phyloP scores from a whole-genome alignment of 164 flowering plant species.

The Stephania yunnanensis region DNA sequence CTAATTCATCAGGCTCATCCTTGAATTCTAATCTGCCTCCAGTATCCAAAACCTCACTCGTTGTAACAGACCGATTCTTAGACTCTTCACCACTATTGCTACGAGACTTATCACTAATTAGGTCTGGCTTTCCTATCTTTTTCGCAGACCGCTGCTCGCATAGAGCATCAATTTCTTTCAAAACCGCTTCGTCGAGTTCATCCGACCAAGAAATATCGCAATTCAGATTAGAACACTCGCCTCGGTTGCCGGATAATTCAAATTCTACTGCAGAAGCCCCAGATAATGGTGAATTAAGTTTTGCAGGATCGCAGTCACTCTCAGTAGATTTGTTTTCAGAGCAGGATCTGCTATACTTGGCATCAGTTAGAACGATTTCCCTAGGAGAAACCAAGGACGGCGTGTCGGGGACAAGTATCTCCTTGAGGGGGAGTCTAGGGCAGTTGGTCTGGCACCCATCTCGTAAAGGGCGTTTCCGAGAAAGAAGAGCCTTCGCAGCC shows the following conservation, averaged over 20 bases:
- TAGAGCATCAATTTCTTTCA: constrained; percentile 70
- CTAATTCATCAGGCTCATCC: constrained; percentile 8
- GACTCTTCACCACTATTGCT: constrained; percentile 1
- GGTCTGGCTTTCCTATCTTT: constrained; percentile 18
- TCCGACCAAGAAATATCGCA: constrained; percentile 15
- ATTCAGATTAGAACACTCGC: constrained; percentile 13
- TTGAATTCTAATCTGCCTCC: constrained; percentile 5
- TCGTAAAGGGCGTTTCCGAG: constrained; percentile 51
- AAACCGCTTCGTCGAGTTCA: constrained; percentile 49
- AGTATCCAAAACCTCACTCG: constrained; percentile 7
- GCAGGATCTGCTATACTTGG: constrained; percentile 13
- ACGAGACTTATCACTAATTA: not conserved
- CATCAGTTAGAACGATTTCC: constrained; percentile 4
- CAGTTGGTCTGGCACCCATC: not conserved
- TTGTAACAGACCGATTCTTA: constrained; percentile 8
- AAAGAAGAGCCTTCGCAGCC: constrained; percentile 72
- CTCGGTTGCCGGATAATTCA: constrained; percentile 12
- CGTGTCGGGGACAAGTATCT: constrained; percentile 27
- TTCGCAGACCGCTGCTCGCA: constrained; percentile 42
- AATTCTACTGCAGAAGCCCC: constrained; percentile 7
- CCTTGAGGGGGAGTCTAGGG: constrained; percentile 43
- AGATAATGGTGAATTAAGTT: not conserved
- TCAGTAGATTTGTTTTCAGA: constrained; percentile 9
- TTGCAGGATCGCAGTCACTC: constrained; percentile 1
- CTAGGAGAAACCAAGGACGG: constrained; percentile 13